Conservation (phyloP, 345 rosid genomes). For the Mercurialis annua region DNA sequence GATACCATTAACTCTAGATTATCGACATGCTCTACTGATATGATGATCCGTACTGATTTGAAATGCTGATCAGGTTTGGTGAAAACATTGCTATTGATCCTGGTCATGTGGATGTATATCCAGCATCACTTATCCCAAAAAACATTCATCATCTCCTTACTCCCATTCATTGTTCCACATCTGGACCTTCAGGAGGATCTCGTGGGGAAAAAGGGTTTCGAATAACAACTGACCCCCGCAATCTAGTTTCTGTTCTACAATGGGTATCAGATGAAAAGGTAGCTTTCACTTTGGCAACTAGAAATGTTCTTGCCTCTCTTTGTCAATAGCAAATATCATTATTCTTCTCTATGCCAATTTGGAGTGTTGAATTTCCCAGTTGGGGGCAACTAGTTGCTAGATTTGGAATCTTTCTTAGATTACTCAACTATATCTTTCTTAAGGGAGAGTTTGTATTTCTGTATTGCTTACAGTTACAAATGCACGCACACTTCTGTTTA, state of each 20-base stretch:
- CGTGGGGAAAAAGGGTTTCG: slow-evolving; percentile 58
- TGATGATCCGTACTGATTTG: slow-evolving; percentile 15
- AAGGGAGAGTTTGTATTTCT: slow-evolving; percentile 8
- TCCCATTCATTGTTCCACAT: slow-evolving; percentile 45
- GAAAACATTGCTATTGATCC: slow-evolving; percentile 72
- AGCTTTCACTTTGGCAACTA: slow-evolving; percentile 20
- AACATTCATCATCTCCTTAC: slow-evolving; percentile 55
- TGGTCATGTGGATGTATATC: slow-evolving; percentile 82
- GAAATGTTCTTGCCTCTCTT: no score
- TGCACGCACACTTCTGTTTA: background rate
- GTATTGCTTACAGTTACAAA: background rate
- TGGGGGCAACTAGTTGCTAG: slow-evolving; percentile 7
- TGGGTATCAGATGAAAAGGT: slow-evolving; percentile 85
- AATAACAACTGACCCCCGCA: slow-evolving; percentile 58
- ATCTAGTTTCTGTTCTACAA: slow-evolving; percentile 63
- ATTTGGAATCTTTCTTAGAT: slow-evolving; percentile 4
- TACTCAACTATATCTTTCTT: background rate
- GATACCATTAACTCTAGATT: background rate
- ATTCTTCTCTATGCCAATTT: slow-evolving; percentile 12
- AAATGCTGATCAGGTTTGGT: slow-evolving; percentile 52
- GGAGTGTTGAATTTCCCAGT: slow-evolving; percentile 4
- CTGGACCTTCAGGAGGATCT: slow-evolving; percentile 34
- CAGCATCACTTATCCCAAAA: slow-evolving; percentile 67
- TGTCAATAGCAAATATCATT: slow-evolving; percentile 7
- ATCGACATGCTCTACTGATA: slow-evolving; percentile 5